Evolutionary conservation across 2,329 filamentous ascomycete genomes (phyloP).

Genomic region (Colletotrichum theobromicola): DNA sequence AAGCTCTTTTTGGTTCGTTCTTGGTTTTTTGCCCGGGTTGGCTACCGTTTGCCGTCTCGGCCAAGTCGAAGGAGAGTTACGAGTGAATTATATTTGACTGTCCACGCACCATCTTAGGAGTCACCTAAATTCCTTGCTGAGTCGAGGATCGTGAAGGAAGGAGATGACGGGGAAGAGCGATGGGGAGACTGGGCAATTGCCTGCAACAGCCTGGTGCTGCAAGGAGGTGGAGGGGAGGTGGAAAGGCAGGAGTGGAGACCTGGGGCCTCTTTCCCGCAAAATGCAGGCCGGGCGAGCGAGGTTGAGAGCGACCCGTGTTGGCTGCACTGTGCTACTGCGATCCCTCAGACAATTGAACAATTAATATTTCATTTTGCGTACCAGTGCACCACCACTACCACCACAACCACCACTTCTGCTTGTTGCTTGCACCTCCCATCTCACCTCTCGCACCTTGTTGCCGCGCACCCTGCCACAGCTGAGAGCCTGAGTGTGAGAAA

Average conservation of each 20-base stretch:
- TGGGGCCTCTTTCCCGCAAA: not conserved
- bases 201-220: slow-evolving; percentile 4
- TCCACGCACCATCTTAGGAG: not conserved
- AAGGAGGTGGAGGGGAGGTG: slow-evolving; percentile 13
- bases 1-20: not conserved
- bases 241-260: not conserved
- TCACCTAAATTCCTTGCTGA: not conserved
- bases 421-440: not conserved
- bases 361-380: not conserved
- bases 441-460: not conserved
- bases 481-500: not conserved
- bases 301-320: not conserved
- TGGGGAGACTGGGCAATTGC: not conserved
- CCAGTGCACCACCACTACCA: not conserved
- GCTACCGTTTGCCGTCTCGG: not conserved
- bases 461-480: not conserved
- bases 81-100: not conserved
- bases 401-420: not conserved
- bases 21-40: not conserved
- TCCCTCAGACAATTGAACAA: slow-evolving; percentile 4
- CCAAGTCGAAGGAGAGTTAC: not conserved
- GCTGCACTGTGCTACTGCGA: slow-evolving; percentile 18
- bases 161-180: not conserved
- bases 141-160: not conserved
- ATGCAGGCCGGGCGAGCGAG: not conserved